Evolutionary conservation across 139 green algal species (phyloP), one percentile per base, ranked within the genome.

Genomic region (Haematococcus sp.): DNA sequence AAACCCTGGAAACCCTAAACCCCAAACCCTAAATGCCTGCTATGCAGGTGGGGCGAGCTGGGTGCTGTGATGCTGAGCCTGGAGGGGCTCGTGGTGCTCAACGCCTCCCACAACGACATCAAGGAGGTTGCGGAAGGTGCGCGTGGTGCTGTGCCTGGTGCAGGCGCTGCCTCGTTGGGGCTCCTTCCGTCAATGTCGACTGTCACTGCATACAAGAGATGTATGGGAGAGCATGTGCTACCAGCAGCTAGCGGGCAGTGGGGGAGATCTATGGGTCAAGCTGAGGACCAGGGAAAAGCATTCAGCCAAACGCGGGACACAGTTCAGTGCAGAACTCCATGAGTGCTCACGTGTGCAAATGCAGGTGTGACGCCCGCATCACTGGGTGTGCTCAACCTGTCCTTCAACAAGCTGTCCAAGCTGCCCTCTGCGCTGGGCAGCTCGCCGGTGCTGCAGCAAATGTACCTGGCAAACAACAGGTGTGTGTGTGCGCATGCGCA

Each of bases 381-480:
- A 19, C 75, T 90, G 44, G 74, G 76, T 25, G 82, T 90, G 19
- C 71, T 88, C 2, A 82, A 88, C 73, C 33, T 87, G 32, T 83
- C 80, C 20, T 86, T 84, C 77, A 90, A 90, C 79, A 60, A 44
- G 31, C 71, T 90, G n/a, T 51, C 55, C 17, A 16, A 46, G 17
- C 66, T 87, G 54, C 79, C 78, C 0, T 11, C 65, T 20, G 67
- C 75, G 7, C 66, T 87, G 60, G 82, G 82, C 17, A 66, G 44
- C 15, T 40, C 75, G 22, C 77, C 79, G 3, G 74, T 82, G 30
- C 77, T 87, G 66, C 82, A 87, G 82, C 76, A 81, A 51, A 67
- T 76, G 66, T 79, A 74, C 54, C 54, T 74, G 30, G 54, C 68
- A 23, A 67, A 65, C 54, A 66, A 74, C 54, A 51, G 54, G 54